Conservation (phyloP, 1,284 basidiomycete genomes). For the Cutaneotrichosporon dermatis region DNA sequence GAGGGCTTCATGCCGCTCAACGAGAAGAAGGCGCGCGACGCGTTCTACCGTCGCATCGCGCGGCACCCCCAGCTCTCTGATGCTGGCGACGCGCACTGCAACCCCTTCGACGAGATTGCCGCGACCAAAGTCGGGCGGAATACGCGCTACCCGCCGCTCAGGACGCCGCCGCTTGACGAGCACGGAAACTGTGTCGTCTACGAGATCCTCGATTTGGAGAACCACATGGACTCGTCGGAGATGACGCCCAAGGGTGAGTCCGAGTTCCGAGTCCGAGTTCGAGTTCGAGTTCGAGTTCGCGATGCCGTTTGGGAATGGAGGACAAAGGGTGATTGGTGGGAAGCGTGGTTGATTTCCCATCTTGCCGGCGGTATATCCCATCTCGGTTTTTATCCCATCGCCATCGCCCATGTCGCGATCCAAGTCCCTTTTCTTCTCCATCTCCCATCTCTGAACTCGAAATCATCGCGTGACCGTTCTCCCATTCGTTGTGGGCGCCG, state of each 20-base stretch:
- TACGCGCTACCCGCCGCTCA: slow-evolving; percentile 33
- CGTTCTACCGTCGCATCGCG: slow-evolving; percentile 42
- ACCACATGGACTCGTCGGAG: slow-evolving; percentile 44
- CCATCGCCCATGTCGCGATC: no score
- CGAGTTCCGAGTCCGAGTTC: no score
- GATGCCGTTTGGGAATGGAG: no score
- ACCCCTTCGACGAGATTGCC: background rate
- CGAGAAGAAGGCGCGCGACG: slow-evolving; percentile 33
- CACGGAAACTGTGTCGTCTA: slow-evolving; percentile 33
- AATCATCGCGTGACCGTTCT: no score
- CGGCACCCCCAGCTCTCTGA: slow-evolving; percentile 42
- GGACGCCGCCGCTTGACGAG: slow-evolving; percentile 40
- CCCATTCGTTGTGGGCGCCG: no score
- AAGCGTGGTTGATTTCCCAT: no score
- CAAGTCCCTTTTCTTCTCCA: no score
- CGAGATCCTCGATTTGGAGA: slow-evolving; percentile 45
- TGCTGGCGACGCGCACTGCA: background rate
- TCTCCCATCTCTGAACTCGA: no score
- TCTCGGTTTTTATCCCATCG: no score
- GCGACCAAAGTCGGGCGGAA: slow-evolving; percentile 20
- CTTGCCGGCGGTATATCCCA: no score
- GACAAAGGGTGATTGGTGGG: no score
- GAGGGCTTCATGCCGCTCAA: slow-evolving; percentile 33
- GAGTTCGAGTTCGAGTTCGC: no score
- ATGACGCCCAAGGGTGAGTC: slow-evolving; percentile 44